Evolutionary conservation across 176 grass and related monocot species (phyloP).

Genomic region (Eleusine indica): DNA sequence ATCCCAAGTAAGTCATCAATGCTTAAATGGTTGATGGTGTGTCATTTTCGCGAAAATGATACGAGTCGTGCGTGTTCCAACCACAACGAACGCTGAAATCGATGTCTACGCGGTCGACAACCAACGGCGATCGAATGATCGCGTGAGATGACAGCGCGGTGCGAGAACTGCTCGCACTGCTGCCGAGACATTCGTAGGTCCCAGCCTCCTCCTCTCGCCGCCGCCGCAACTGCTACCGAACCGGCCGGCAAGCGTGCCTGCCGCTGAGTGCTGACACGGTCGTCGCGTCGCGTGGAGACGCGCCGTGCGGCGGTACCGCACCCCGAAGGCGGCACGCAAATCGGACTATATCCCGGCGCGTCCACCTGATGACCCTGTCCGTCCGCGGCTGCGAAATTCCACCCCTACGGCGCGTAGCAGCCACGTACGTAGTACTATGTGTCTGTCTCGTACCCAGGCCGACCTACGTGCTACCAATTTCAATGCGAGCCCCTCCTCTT

Average conservation of each 20-base stretch:
- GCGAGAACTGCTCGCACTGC: no score
- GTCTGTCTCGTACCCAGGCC: not conserved
- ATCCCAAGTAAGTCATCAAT: not conserved
- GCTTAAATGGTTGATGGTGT: not conserved
- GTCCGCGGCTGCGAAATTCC: constrained; percentile 23
- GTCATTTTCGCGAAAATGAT: not conserved
- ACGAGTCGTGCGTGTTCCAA: not conserved
- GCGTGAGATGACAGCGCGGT: no score
- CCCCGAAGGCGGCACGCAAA: not conserved
- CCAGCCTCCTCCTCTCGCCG: not conserved
- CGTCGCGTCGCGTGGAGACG: not conserved
- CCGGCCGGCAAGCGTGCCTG: not conserved
- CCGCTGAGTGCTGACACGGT: not conserved
- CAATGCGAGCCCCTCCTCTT: not conserved
- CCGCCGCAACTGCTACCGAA: not conserved
- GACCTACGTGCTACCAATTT: not conserved
- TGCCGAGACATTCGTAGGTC: no score
- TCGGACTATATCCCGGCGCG: not conserved
- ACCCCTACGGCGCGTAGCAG: not conserved
- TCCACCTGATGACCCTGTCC: not conserved
- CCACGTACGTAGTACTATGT: not conserved
- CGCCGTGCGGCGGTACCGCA: not conserved
- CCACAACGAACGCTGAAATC: not conserved
- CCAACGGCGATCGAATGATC: not conserved
- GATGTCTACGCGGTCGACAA: not conserved